A percentile compares a stretch with the other conserved stretches of the same genome.
Evolutionary conservation across 2,329 filamentous ascomycete genomes (phyloP).

Genomic region (Fusarium subtropicale): DNA sequence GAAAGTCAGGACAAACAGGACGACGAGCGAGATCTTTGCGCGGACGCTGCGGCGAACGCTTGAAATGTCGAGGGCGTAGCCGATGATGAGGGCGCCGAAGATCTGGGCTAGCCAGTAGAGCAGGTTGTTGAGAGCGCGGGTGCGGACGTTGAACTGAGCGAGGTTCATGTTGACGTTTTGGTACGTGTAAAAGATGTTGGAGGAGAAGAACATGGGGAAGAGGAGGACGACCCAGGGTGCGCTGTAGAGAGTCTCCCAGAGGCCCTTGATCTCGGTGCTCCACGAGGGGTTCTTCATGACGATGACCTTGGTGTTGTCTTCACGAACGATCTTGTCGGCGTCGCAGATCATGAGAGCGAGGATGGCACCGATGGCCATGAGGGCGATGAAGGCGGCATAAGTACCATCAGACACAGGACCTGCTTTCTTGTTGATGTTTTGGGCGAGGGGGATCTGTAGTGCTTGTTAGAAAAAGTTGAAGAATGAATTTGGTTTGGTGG

Average conservation of each 20-base stretch:
- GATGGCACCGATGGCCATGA: conserved; percentile 63
- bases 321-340: conserved; percentile 55
- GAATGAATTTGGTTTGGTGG: background rate
- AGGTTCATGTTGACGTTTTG: conserved; percentile 68
- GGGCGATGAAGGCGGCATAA: conserved; percentile 61
- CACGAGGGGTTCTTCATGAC: conserved; percentile 53
- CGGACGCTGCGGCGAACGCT: conserved; percentile 58
- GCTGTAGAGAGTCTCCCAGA: conserved; percentile 58
- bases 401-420: conserved; percentile 62
- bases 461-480: conserved; percentile 8
- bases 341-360: conserved; percentile 62
- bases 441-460: conserved; percentile 72
- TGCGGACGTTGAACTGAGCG: conserved; percentile 65
- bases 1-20: conserved; percentile 63
- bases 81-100: conserved; percentile 62
- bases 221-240: conserved; percentile 51
- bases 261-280: conserved; percentile 51
- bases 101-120: conserved; percentile 69
- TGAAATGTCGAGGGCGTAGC: conserved; percentile 58
- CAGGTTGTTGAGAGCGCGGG: conserved; percentile 65
- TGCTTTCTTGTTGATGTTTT: conserved; percentile 71
- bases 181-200: conserved; percentile 68
- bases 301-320: conserved; percentile 54
- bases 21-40: conserved; percentile 59
- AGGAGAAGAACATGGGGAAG: conserved; percentile 66